Base-by-base conservation (phyloP, 2,329 filamentous ascomycete species). In the Cordyceps cateniannulata region DNA sequence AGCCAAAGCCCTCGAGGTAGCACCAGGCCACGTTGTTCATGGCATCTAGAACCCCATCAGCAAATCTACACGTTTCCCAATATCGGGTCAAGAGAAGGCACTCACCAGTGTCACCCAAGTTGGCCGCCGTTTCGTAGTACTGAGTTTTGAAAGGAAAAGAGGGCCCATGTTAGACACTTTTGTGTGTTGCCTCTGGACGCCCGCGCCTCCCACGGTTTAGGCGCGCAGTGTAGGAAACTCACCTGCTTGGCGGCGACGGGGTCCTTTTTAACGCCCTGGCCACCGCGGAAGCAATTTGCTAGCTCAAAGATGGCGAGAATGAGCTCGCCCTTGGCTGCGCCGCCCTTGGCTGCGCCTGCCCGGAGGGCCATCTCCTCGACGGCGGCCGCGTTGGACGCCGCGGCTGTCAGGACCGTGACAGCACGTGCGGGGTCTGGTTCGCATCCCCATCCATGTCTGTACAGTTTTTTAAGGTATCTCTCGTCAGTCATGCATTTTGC, bases 21-120 rank as follows among this genome's bases (percentile, higher is more conserved):
- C 95, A 99, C 91, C 92, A 96, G 40, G 87, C 95, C 59, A 88
- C 88, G 75, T 98, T 93, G 71, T 97, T 96, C 93, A 98, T 96
- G 62, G 93, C 95, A 77, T 99, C 95, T 86, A 67, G 8, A 9
- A 14, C 29, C 3, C 20, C 16, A 58, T 54, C 29, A 58, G 45
- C 45, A 14, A 14, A n/a, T 35, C 25, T 5, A 14, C 14, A 9
- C 2, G 18, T 22, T 5, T 8, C 12, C 10, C 29, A 32, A 3
- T 25, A 24, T 22, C 38, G 22, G 7, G 16, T 50, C 8, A 25
- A 22, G 35, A 29, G 35, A 24, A 20, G 20, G 49, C 61, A 74
- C 82, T 70, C 75, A 85, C 85, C 85, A 49, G 90, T 91, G 74
- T 99, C 95, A 63, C 95, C 95, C 66, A 99, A 78, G 73, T 99